Conservation (phyloP, 768 basidiomycete species). For the Xanthoconium stramineum region DNA sequence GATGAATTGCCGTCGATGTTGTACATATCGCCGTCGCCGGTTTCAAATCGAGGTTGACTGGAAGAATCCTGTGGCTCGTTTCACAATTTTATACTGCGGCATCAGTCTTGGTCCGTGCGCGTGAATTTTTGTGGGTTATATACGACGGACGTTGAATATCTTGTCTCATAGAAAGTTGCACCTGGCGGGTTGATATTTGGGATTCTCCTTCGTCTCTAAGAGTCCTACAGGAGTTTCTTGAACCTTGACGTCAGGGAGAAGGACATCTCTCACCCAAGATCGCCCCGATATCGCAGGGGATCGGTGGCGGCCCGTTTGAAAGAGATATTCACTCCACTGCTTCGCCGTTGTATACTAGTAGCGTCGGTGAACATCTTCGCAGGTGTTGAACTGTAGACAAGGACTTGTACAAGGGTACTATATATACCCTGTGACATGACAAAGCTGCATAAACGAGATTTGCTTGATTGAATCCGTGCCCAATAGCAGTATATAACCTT, state of each 20-base stretch:
- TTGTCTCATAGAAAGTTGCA: conserved; percentile 61
- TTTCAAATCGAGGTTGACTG: conserved; percentile 43
- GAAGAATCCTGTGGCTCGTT: conserved; percentile 23
- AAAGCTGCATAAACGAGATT: too few species aligned
- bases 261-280: conserved; percentile 64
- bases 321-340: conserved; percentile 36
- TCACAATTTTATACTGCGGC: conserved; percentile 24
- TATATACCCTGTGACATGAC: too few species aligned
- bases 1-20: conserved; percentile 24
- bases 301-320: conserved; percentile 65
- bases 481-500: too few species aligned
- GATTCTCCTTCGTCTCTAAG: conserved; percentile 37
- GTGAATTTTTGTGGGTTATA: conserved; percentile 19
- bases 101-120: conserved; percentile 52
- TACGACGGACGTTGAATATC: not conserved
- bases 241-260: conserved; percentile 58
- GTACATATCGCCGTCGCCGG: conserved; percentile 26
- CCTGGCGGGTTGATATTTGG: conserved; percentile 75
- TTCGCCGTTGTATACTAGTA: too few species aligned
- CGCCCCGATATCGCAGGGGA: conserved; percentile 44
- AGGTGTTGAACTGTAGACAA: too few species aligned
- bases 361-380: too few species aligned
- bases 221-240: conserved; percentile 48
- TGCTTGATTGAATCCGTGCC: too few species aligned
- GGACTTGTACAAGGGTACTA: too few species aligned